A percentile compares a stretch with the other conserved stretches of the same genome.
Conservation (phyloP, 345 rosid species). For the Litchi chinensis region DNA sequence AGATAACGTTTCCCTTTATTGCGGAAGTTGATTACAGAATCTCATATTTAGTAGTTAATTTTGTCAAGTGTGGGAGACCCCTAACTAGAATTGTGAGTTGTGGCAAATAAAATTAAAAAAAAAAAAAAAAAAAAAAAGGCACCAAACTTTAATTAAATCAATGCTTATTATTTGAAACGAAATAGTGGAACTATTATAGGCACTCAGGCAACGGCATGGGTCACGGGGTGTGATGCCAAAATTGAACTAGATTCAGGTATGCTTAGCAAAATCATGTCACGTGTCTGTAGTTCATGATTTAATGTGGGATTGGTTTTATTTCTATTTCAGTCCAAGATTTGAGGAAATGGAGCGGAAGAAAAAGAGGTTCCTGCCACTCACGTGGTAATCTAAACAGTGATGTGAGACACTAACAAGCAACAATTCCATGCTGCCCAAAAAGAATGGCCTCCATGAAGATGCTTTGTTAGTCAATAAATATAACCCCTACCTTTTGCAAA, state of each 20-base stretch:
- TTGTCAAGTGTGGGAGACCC: too few species aligned
- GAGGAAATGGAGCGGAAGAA: background rate
- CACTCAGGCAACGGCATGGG: too few species aligned
- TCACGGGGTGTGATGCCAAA: background rate
- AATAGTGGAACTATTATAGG: too few species aligned
- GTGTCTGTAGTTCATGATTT: background rate
- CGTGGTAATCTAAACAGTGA: background rate
- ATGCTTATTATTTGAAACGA: too few species aligned
- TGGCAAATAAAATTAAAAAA: too few species aligned
- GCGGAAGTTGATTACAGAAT: too few species aligned
- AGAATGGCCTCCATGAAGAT: background rate
- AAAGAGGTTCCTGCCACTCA: background rate
- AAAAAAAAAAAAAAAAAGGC: too few species aligned
- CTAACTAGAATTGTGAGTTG: too few species aligned
- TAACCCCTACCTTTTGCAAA: background rate
- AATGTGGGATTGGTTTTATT: too few species aligned
- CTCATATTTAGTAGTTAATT: too few species aligned
- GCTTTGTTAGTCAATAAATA: background rate
- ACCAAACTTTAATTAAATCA: background rate
- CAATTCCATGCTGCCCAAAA: background rate
- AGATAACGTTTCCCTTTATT: too few species aligned
- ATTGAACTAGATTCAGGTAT: slow-evolving; percentile 1
- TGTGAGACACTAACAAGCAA: background rate
- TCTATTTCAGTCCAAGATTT: background rate
- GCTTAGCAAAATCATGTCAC: background rate